Percentiles rank a stretch among this genome's conserved stretches.
These are phyloP conservation scores for Curvularia sp. DNA, from an alignment of 2,329 filamentous ascomycete genomes.

Conservation along the genomic window DNA sequence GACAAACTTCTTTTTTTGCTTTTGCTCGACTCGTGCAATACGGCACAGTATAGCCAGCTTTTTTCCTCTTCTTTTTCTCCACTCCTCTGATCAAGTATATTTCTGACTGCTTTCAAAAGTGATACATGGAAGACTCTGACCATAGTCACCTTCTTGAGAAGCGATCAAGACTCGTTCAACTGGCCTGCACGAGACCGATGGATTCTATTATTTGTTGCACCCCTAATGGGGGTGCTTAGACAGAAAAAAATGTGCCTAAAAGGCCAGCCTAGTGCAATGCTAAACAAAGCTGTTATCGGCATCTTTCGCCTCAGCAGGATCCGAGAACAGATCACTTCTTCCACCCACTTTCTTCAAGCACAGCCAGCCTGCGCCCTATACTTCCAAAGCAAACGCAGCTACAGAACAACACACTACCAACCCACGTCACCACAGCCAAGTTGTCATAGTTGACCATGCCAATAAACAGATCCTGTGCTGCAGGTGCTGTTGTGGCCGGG, in stretches of 20 bases:
- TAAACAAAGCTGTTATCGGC: background rate
- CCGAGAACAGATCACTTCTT: slow-evolving; percentile 15
- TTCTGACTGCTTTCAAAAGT: background rate
- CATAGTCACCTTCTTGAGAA: background rate
- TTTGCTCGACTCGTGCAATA: background rate
- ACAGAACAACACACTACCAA: slow-evolving; percentile 92
- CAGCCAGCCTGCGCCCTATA: slow-evolving; percentile 79
- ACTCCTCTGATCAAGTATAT: background rate
- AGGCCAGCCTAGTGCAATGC: background rate
- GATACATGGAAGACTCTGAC: background rate
- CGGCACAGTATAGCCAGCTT: background rate
- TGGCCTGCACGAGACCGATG: background rate
- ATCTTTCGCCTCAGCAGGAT: background rate
- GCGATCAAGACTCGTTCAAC: background rate
- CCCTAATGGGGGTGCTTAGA: background rate
- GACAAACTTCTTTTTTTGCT: slow-evolving; percentile 24
- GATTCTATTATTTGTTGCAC: background rate
- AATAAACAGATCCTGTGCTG: slow-evolving; percentile 51
- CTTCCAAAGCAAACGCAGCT: slow-evolving; percentile 96
- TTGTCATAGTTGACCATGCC: slow-evolving; percentile 68
- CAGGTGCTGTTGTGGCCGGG: slow-evolving; percentile 2
- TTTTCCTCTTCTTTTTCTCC: slow-evolving; percentile 12
- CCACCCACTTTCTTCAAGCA: slow-evolving; percentile 34
- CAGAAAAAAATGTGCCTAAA: background rate
- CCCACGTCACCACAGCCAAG: slow-evolving; percentile 81